Conservation (phyloP, 345 rosid species). For the Euphorbia peplus region DNA sequence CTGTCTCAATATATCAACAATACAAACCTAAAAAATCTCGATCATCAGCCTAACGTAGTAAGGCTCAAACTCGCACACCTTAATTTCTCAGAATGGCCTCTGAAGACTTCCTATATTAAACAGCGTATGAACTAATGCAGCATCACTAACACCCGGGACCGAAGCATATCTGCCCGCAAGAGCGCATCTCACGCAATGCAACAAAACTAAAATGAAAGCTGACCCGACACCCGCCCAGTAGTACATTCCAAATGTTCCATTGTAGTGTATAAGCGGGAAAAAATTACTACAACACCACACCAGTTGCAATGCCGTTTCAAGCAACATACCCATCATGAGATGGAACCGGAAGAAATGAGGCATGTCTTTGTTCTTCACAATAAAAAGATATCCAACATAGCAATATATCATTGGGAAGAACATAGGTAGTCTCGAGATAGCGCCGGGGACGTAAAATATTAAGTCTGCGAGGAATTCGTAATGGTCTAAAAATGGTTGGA, state of each 20-base stretch:
- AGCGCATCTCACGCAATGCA: constrained; percentile 65
- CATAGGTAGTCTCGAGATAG: constrained; percentile 56
- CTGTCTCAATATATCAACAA: neutral
- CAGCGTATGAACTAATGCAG: constrained; percentile 71
- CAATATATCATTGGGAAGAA: constrained; percentile 76
- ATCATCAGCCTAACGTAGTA: neutral
- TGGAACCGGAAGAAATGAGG: constrained; percentile 88
- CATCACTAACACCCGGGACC: constrained; percentile 59
- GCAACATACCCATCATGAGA: constrained; percentile 82
- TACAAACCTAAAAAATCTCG: neutral
- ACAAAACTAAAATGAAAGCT: constrained; percentile 47
- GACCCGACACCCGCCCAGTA: constrained; percentile 70
- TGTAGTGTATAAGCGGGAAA: constrained; percentile 67
- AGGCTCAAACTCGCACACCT: too few species aligned
- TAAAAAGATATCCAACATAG: constrained; percentile 45
- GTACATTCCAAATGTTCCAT: constrained; percentile 57
- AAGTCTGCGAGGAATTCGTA: constrained; percentile 45
- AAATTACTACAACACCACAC: constrained; percentile 67
- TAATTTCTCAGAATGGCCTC: constrained; percentile 24
- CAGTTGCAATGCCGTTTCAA: constrained; percentile 66
- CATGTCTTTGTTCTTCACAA: constrained; percentile 63
- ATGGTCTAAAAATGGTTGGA: constrained; percentile 65
- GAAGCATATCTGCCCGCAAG: constrained; percentile 59
- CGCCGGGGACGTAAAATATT: constrained; percentile 68
- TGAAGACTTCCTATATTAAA: constrained; percentile 47